phyloP scores from a whole-genome alignment of 805 yeast genomes.

The Zygosaccharomyces kombuchaensis region DNA sequence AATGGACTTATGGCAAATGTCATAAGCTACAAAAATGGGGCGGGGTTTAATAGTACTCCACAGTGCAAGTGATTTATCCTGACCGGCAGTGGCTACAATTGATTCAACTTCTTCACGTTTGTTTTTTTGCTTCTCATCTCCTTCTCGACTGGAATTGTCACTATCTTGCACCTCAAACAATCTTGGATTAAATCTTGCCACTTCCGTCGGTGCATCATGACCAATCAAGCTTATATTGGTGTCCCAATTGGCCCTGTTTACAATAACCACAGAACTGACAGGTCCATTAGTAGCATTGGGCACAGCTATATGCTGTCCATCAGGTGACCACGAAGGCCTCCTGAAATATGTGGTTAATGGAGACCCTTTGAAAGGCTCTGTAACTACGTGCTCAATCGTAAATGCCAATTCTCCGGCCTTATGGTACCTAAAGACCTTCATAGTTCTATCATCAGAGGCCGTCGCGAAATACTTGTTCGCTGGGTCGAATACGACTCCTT shows the following conservation, averaged over 20 bases:
- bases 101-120: constrained; percentile 46
- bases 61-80: constrained; percentile 79
- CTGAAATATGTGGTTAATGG: constrained; percentile 91
- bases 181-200: constrained; percentile 68
- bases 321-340: constrained; percentile 86
- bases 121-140: constrained; percentile 7
- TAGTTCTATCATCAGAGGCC: constrained; percentile 91
- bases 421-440: constrained; percentile 82
- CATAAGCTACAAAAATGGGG: constrained; percentile 77
- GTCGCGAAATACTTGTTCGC: constrained; percentile 98
- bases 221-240: constrained; percentile 71
- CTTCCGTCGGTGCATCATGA: constrained; percentile 83
- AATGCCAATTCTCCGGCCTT: constrained; percentile 71
- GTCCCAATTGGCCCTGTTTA: constrained; percentile 77
- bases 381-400: constrained; percentile 76
- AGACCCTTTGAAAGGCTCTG: constrained; percentile 80
- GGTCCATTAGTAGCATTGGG: constrained; percentile 87
- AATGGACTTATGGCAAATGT: constrained; percentile 69
- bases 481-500: constrained; percentile 96
- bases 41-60: constrained; percentile 79
- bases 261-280: constrained; percentile 65
- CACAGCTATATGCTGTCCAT: constrained; percentile 80
- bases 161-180: constrained; percentile 41
- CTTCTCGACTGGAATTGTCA: constrained; percentile 14
- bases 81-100: constrained; percentile 92